Conservation (phyloP, 2,329 filamentous ascomycete species). For the Aspergillus calidoustus region DNA sequence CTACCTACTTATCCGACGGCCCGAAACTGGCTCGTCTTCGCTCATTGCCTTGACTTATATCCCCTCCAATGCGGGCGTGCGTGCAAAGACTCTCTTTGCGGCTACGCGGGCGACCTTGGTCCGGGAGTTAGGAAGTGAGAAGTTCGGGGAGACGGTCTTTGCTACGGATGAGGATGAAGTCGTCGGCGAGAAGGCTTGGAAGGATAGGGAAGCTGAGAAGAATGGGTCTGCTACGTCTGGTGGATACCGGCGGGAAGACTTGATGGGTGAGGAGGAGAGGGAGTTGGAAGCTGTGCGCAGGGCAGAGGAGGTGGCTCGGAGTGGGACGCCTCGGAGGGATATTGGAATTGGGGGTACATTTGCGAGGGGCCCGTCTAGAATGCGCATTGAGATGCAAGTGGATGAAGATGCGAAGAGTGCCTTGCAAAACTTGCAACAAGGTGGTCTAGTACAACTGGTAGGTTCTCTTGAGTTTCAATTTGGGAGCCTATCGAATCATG, state of each 20-base stretch:
- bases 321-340: slow-evolving; percentile 56
- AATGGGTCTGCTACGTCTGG: slow-evolving; percentile 31
- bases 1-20: slow-evolving; percentile 65
- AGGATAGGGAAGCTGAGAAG: slow-evolving; percentile 55
- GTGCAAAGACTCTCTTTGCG: slow-evolving; percentile 69
- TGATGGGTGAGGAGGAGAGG: slow-evolving; percentile 66
- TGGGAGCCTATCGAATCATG: slow-evolving; percentile 8
- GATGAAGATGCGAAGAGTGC: slow-evolving; percentile 59
- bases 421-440: slow-evolving; percentile 46
- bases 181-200: slow-evolving; percentile 57
- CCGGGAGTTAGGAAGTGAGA: slow-evolving; percentile 64
- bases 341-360: slow-evolving; percentile 51
- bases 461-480: slow-evolving; percentile 24
- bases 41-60: slow-evolving; percentile 65
- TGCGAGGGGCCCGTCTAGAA: slow-evolving; percentile 37
- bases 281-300: slow-evolving; percentile 61
- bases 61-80: slow-evolving; percentile 65
- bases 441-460: slow-evolving; percentile 57
- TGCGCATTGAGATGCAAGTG: slow-evolving; percentile 55
- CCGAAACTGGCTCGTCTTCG: slow-evolving; percentile 31
- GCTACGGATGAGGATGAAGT: slow-evolving; percentile 64
- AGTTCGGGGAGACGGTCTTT: slow-evolving; percentile 63
- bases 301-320: slow-evolving; percentile 62
- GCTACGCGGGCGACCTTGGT: slow-evolving; percentile 65
- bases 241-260: slow-evolving; percentile 47